Base-by-base conservation (phyloP, 805 yeast genomes). In the Candida chilensis region DNA sequence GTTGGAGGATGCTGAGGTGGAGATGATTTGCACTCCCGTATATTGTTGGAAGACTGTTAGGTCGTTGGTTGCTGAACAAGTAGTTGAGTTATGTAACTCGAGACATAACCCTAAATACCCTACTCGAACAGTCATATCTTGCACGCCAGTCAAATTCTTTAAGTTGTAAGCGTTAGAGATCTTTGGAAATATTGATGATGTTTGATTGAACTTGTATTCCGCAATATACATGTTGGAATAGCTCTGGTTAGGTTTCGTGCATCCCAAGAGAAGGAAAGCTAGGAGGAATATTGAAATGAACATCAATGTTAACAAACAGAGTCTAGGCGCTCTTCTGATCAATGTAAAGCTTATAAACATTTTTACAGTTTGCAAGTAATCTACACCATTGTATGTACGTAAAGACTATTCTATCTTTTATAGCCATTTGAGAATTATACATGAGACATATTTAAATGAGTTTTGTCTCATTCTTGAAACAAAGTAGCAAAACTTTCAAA, bases 91-190 rank as follows among this genome's bases (percentile, higher is more conserved):
- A 17, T 47, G 43, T 1, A 54, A 35, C 5, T 58, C 58, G 4
- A 75, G 49, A 45, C 87, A 79, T 16, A 75, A 50, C 2, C 78
- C 75, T 40, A 73, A 40, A 39, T 74, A 76, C 6, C 80, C 79
- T 7, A 74, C 64, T 26, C 57, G 57, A 3, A 78, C 64, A 4
- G 51, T 37, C 47, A 77, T 54, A 3, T 51, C 44, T 9, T 65
- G 50, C 15, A 67, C 42, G 2, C 54, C 57, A 0, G 63, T 42
- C 4, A 51, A 33, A 28, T 57, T 55, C 16, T 48, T 37, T 2
- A 43, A 30, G 2, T 40, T 36, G 33, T 63, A 65, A 1, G 67
- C 61, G 0, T 50, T 40, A 36, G 58, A 39, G 17, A 72, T 57
- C 28, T 61, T 48, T 8, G 59, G 39, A 37, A 48, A 67, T 28